A percentile compares a stretch with the other conserved stretches of the same genome.
Conservation (phyloP, 768 basidiomycete species). For the Tephrocybe sp. region DNA sequence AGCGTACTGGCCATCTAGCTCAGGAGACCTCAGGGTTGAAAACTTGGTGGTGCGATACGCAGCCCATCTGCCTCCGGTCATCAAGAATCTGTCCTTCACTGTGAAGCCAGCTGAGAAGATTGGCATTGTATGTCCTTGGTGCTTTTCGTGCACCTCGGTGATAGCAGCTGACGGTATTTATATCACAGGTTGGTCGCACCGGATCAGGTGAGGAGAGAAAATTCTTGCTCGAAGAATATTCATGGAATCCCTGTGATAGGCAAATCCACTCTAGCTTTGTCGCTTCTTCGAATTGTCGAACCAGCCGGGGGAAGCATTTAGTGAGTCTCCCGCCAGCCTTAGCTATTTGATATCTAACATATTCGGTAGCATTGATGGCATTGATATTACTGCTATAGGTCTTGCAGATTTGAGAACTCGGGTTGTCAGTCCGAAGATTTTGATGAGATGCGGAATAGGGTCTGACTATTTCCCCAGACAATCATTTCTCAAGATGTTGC, state of each 20-base stretch:
- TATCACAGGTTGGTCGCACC: constrained; percentile 57
- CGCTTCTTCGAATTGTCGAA: constrained; percentile 62
- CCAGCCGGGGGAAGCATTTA: constrained; percentile 53
- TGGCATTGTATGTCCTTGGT: constrained; percentile 50
- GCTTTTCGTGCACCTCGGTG: not conserved
- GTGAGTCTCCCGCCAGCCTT: constrained; percentile 31
- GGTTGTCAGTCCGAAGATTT: constrained; percentile 39
- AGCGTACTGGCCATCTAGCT: constrained; percentile 67
- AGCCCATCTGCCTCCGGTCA: constrained; percentile 55
- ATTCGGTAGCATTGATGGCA: constrained; percentile 54
- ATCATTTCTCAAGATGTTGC: constrained; percentile 76
- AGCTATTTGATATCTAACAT: not conserved
- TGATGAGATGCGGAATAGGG: not conserved
- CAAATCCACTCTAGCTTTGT: constrained; percentile 58
- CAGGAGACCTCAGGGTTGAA: constrained; percentile 56
- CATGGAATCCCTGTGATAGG: constrained; percentile 27
- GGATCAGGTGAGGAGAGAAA: constrained; percentile 58
- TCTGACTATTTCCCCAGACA: constrained; percentile 39
- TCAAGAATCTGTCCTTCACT: constrained; percentile 56
- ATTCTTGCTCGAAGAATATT: too few species aligned
- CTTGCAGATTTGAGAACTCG: constrained; percentile 65
- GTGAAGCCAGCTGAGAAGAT: constrained; percentile 64
- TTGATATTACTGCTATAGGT: constrained; percentile 67
- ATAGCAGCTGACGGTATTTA: not conserved
- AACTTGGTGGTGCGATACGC: constrained; percentile 62